These are phyloP conservation scores for Xylaria longipes DNA, from an alignment of 495 filamentous ascomycete genomes.

Conservation along the genomic window DNA sequence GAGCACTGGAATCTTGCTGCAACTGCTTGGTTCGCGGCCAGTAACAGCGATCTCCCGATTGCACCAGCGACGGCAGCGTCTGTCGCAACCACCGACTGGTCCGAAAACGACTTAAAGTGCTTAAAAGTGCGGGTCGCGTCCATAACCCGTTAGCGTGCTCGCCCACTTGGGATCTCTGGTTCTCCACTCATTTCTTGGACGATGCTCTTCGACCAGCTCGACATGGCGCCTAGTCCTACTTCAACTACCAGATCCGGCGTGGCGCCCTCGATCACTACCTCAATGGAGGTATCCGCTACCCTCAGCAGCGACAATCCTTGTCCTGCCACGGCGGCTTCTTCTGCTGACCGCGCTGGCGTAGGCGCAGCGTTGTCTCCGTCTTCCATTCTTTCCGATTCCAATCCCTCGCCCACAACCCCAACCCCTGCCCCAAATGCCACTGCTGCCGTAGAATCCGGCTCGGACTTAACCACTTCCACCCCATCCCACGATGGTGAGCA, in stretches of 20 bases:
- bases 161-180: neutral
- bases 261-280: neutral
- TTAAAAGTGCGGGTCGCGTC: neutral
- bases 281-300: constrained; percentile 35
- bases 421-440: constrained; percentile 37
- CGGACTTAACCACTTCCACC: constrained; percentile 37
- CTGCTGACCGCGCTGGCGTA: constrained; percentile 27
- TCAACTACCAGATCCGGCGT: constrained; percentile 9
- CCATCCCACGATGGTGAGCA: constrained; percentile 45
- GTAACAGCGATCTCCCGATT: neutral
- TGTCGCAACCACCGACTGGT: neutral
- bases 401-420: constrained; percentile 13
- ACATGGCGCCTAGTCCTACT: constrained; percentile 15
- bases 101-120: neutral
- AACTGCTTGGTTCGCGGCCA: neutral
- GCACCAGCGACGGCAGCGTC: neutral
- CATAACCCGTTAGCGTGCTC: neutral
- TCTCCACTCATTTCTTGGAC: constrained; percentile 4
- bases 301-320: constrained; percentile 27
- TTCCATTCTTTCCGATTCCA: constrained; percentile 12
- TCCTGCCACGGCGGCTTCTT: constrained; percentile 23
- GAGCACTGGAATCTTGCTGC: constrained; percentile 2
- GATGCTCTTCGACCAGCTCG: neutral
- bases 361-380: constrained; percentile 34
- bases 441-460: constrained; percentile 11